Evolutionary conservation across 2,329 filamentous ascomycete genomes (phyloP).

Genomic region (Hortaea werneckii): DNA sequence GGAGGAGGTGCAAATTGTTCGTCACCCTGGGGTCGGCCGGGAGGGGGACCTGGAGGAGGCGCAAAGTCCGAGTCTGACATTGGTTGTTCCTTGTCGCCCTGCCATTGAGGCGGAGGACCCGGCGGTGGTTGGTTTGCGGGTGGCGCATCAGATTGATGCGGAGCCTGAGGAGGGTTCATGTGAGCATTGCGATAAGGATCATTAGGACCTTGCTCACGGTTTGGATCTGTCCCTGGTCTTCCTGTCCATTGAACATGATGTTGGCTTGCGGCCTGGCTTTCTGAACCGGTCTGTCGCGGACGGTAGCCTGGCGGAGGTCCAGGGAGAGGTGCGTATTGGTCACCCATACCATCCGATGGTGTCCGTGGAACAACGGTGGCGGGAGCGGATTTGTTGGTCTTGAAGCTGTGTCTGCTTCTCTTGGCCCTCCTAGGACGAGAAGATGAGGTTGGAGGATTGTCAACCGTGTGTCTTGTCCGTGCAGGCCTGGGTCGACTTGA

Average conservation of each 20-base stretch:
- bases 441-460: not conserved
- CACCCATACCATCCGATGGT: constrained; percentile 4
- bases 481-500: not conserved
- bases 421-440: not conserved
- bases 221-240: not conserved
- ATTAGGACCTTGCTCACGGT: constrained; percentile 6
- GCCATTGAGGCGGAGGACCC: constrained; percentile 26
- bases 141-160: constrained; percentile 6
- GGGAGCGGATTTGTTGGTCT: constrained; percentile 4
- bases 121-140: constrained; percentile 20
- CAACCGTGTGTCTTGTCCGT: constrained; percentile 1
- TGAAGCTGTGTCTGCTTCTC: constrained; percentile 3
- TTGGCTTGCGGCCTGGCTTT: not conserved
- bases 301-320: constrained; percentile 21
- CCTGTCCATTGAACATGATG: constrained; percentile 3
- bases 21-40: constrained; percentile 7
- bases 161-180: constrained; percentile 3
- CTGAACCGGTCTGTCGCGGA: not conserved
- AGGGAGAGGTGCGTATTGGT: constrained; percentile 22
- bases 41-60: constrained; percentile 23
- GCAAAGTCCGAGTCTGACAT: constrained; percentile 14
- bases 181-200: constrained; percentile 9
- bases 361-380: too few species aligned
- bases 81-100: constrained; percentile 7
- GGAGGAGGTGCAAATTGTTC: constrained; percentile 19